These are phyloP conservation scores for Xenoacremonium recifei DNA, from an alignment of 2,329 filamentous ascomycete species.

Conservation along the genomic window DNA sequence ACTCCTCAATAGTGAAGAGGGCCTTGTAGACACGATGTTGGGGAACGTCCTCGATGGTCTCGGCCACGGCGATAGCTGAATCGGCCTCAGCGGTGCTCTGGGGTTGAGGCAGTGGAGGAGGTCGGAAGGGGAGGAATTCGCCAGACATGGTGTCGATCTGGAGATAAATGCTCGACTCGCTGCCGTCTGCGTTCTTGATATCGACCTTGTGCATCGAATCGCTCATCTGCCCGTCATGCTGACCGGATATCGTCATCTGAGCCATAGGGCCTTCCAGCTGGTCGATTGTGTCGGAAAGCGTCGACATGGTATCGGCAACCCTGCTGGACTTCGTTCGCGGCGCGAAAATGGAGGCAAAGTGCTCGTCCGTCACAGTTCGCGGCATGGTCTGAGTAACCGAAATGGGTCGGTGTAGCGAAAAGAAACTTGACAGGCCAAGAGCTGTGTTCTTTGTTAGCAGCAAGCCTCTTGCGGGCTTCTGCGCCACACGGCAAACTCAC, in stretches of 20 bases:
- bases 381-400: constrained; percentile 83
- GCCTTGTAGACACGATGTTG: constrained; percentile 61
- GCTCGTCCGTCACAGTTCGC: constrained; percentile 65
- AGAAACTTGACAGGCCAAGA: constrained; percentile 86
- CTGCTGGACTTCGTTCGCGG: constrained; percentile 47
- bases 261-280: constrained; percentile 59
- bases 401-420: constrained; percentile 92
- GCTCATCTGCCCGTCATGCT: constrained; percentile 40
- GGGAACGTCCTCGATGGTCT: constrained; percentile 35
- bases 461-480: background rate
- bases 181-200: constrained; percentile 55
- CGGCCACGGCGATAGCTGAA: constrained; percentile 28
- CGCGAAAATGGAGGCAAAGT: constrained; percentile 83
- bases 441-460: constrained; percentile 52
- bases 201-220: constrained; percentile 51
- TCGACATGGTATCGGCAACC: constrained; percentile 65
- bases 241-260: constrained; percentile 45
- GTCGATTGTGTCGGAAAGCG: constrained; percentile 59
- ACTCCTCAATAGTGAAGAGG: constrained; percentile 66
- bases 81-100: constrained; percentile 43
- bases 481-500: constrained; percentile 48
- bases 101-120: constrained; percentile 76
- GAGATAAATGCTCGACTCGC: constrained; percentile 58
- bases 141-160: constrained; percentile 68
- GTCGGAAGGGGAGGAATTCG: constrained; percentile 76